Conservation (phyloP, 805 yeast species). For the Kluyveromyces dobzhanskii region DNA sequence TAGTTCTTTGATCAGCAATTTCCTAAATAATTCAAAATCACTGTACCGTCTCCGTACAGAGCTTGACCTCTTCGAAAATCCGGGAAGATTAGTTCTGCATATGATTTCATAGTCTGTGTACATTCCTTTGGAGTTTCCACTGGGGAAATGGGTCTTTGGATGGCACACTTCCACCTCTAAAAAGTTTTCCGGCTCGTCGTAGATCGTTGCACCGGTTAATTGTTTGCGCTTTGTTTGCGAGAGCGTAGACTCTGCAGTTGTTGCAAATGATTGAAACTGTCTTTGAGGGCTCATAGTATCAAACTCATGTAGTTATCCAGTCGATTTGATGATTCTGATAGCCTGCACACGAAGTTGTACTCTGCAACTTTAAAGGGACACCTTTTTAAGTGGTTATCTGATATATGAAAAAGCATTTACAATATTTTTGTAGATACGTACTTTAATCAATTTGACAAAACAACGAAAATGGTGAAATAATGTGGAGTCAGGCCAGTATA, state of each 20-base stretch:
- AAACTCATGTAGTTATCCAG: neutral
- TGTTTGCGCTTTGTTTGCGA: slow-evolving; percentile 22
- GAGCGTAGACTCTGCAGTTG: slow-evolving; percentile 18
- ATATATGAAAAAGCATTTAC: no score
- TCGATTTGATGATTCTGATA: no score
- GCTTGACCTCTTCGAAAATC: slow-evolving; percentile 57
- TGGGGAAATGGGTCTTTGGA: slow-evolving; percentile 27
- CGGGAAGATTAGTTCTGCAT: slow-evolving; percentile 87
- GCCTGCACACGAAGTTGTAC: no score
- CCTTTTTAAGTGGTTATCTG: no score
- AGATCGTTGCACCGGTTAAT: slow-evolving; percentile 57
- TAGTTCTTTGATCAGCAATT: slow-evolving; percentile 64
- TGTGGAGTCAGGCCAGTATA: no score
- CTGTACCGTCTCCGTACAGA: slow-evolving; percentile 79
- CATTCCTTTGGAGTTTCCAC: slow-evolving; percentile 43
- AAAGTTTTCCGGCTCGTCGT: slow-evolving; percentile 92
- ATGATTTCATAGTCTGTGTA: slow-evolving; percentile 89
- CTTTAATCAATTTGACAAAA: no score
- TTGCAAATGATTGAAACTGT: slow-evolving; percentile 23
- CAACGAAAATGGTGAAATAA: no score
- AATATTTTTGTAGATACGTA: no score
- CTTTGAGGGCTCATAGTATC: slow-evolving; percentile 10
- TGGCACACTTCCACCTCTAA: slow-evolving; percentile 74
- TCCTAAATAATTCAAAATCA: slow-evolving; percentile 78
- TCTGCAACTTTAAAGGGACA: no score